These are phyloP conservation scores for Umbelopsis ramanniana DNA, from an alignment of 192 early-diverging fungal species.

Conservation along the genomic window DNA sequence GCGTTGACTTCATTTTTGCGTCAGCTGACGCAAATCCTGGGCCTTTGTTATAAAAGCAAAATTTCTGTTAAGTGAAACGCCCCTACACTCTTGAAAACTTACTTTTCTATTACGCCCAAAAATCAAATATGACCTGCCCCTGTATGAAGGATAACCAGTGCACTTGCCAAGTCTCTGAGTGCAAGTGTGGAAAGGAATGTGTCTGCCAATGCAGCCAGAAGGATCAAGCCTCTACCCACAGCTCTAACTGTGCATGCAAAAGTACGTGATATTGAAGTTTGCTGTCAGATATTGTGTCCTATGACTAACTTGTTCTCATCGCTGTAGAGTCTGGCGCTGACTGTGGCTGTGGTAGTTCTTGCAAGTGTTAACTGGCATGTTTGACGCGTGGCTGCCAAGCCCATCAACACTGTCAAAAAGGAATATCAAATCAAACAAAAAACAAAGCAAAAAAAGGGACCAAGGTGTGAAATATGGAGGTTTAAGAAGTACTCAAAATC, in stretches of 20 bases:
- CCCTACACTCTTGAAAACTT: background rate
- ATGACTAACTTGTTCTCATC: background rate
- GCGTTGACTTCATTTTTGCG: background rate
- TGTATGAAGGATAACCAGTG: constrained; percentile 5
- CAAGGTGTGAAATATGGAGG: background rate
- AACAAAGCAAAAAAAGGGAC: background rate
- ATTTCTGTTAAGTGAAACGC: background rate
- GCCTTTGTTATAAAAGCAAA: background rate
- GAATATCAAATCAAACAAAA: background rate
- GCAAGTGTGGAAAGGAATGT: constrained; percentile 16
- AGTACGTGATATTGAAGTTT: background rate
- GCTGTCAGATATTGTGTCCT: background rate
- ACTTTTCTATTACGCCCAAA: background rate
- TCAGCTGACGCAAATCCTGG: background rate
- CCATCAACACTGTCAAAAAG: constrained; percentile 2
- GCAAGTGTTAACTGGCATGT: background rate
- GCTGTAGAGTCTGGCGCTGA: background rate
- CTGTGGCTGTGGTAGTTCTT: background rate
- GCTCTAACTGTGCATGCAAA: background rate
- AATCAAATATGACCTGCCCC: background rate
- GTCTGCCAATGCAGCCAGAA: background rate
- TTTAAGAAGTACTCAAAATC: no score
- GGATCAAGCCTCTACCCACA: background rate
- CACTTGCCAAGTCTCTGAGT: constrained; percentile 1
- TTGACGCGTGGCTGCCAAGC: background rate